These are phyloP conservation scores for Tetrahymena malaccensis DNA, from an alignment of 73 alveolate species.

Conservation along the genomic window DNA sequence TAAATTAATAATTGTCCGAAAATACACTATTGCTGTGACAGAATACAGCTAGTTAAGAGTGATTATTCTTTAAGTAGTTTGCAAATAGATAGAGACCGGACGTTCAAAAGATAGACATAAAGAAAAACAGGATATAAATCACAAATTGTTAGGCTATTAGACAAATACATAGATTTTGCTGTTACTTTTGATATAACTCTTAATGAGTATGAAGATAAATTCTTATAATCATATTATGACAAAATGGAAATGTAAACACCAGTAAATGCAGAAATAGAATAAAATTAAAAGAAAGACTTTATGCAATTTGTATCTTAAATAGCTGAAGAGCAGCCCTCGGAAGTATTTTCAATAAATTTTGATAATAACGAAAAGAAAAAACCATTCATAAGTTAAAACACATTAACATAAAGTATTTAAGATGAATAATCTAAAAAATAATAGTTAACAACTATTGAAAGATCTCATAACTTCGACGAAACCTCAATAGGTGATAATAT, in stretches of 20 bases:
- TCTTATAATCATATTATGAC: not conserved
- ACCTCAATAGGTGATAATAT: not conserved
- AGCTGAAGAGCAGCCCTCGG: not conserved
- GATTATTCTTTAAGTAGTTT: not conserved
- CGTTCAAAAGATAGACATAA: not conserved
- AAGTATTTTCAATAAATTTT: not conserved
- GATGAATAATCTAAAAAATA: not conserved
- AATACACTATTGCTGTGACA: not conserved
- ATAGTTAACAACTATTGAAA: not conserved
- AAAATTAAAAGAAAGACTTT: not conserved
- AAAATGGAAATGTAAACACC: not conserved
- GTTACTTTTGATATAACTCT: not conserved
- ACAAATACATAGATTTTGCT: not conserved
- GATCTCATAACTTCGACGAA: not conserved
- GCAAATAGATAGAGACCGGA: not conserved
- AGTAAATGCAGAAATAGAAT: not conserved
- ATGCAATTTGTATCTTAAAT: not conserved
- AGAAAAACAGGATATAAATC: not conserved
- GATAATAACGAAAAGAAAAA: not conserved
- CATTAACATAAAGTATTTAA: not conserved
- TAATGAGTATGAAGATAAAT: not conserved
- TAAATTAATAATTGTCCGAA: not conserved
- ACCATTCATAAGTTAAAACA: not conserved
- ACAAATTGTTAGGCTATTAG: not conserved
- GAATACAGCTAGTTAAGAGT: not conserved